phyloP scores from a whole-genome alignment of 1,284 basidiomycete genomes.

The Ustilago nuda region DNA sequence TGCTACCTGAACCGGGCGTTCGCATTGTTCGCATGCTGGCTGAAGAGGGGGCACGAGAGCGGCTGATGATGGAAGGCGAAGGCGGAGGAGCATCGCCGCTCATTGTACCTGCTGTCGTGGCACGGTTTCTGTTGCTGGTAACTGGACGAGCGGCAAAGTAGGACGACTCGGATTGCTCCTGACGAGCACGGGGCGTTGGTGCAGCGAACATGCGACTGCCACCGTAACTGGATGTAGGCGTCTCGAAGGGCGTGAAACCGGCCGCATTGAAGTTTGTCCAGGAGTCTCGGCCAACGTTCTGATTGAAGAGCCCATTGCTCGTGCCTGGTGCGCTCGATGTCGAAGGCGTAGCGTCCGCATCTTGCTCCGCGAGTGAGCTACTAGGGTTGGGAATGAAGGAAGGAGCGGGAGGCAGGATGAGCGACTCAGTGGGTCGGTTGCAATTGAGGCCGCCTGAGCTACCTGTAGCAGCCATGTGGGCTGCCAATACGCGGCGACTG shows the following conservation, averaged over 20 bases:
- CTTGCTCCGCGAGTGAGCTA: conserved; percentile 2
- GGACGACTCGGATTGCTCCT: conserved; percentile 53
- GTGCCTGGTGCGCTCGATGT: not conserved
- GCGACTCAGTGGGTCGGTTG: conserved; percentile 41
- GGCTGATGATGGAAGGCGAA: conserved; percentile 65
- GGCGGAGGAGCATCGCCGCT: conserved; percentile 57
- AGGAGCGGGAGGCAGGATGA: conserved; percentile 54
- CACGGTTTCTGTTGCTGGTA: conserved; percentile 30
- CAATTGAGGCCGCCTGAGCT: conserved; percentile 49
- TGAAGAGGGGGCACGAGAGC: conserved; percentile 59
- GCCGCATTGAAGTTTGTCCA: conserved; percentile 57
- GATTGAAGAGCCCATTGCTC: conserved; percentile 4
- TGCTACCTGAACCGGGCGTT: conserved; percentile 33
- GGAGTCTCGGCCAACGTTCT: conserved; percentile 34
- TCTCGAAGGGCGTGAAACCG: conserved; percentile 56
- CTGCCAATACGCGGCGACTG: conserved; percentile 28
- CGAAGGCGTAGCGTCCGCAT: conserved; percentile 5
- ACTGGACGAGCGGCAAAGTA: conserved; percentile 57
- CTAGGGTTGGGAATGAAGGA: conserved; percentile 36
- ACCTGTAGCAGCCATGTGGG: conserved; percentile 24
- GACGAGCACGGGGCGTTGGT: conserved; percentile 47
- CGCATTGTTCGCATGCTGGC: conserved; percentile 49
- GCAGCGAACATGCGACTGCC: conserved; percentile 16
- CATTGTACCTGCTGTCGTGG: conserved; percentile 22
- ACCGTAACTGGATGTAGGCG: conserved; percentile 42